Percentiles rank a stretch among this genome's conserved stretches.
Conservation (phyloP, 345 rosid species). For the Citrus maxima region DNA sequence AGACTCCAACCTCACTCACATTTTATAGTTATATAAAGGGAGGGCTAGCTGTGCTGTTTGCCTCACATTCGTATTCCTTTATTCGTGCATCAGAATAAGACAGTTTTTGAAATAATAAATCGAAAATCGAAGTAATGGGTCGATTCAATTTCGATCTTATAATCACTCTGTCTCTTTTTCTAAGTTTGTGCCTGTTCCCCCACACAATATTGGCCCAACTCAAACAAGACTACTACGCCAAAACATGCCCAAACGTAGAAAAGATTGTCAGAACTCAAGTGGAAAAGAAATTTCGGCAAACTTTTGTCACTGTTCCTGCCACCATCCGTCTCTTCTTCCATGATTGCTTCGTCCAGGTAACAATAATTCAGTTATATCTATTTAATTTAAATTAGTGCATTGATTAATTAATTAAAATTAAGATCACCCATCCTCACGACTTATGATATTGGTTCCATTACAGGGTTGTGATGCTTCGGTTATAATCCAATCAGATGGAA, state of each 20-base stretch:
- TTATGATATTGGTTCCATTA: neutral
- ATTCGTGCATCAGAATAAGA: neutral
- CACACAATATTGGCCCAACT: slow-evolving; percentile 56
- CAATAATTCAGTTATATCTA: neutral
- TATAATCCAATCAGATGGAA: slow-evolving; percentile 43
- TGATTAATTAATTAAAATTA: too few relatives aligned
- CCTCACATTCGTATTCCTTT: neutral
- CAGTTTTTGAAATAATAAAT: neutral
- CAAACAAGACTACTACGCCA: slow-evolving; percentile 43
- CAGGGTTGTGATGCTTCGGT: slow-evolving; percentile 90
- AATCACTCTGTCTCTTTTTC: slow-evolving; percentile 33
- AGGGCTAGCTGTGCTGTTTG: neutral
- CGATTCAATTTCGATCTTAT: slow-evolving; percentile 23
- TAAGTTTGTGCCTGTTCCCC: slow-evolving; percentile 43
- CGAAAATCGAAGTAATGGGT: neutral
- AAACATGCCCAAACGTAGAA: slow-evolving; percentile 68
- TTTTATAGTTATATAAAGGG: neutral
- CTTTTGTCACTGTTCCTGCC: slow-evolving; percentile 71
- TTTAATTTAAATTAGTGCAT: too few relatives aligned
- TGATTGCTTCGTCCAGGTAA: slow-evolving; percentile 74
- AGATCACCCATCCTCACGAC: too few relatives aligned
- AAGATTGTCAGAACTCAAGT: slow-evolving; percentile 51
- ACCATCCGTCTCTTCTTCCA: slow-evolving; percentile 91
- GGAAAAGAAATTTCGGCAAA: slow-evolving; percentile 40
- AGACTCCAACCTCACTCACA: slow-evolving; percentile 11